Conservation (phyloP, 2,329 filamentous ascomycete species). For the Drechslera avenae region DNA sequence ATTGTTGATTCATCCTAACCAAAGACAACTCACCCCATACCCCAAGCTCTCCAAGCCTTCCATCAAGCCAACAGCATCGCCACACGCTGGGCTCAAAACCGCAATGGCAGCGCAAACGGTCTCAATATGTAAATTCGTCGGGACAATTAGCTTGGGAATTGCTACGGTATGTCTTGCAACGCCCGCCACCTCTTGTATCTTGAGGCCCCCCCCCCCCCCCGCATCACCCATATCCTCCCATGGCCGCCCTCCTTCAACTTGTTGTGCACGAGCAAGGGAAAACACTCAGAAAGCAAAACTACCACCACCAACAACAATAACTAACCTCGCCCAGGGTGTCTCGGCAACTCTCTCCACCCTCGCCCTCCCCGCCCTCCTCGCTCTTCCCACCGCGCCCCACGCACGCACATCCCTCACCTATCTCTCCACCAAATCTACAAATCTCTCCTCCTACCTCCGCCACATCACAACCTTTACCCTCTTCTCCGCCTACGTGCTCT, state of each 20-base stretch:
- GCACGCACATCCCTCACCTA: constrained; percentile 65
- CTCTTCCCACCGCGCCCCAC: constrained; percentile 76
- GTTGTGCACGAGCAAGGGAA: no score
- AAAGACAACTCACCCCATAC: constrained; percentile 9
- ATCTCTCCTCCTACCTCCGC: constrained; percentile 64
- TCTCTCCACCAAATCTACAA: constrained; percentile 63
- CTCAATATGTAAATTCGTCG: constrained; percentile 87
- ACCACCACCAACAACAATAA: constrained; percentile 2
- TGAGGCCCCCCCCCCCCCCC: constrained; percentile 4
- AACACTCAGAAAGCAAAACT: neutral
- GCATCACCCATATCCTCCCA: no score
- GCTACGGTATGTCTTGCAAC: constrained; percentile 70
- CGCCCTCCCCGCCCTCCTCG: constrained; percentile 78
- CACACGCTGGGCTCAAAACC: neutral
- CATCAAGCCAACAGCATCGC: neutral
- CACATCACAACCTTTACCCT: constrained; percentile 73
- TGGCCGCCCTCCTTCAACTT: no score
- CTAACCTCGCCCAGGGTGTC: constrained; percentile 67
- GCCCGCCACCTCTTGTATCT: constrained; percentile 20
- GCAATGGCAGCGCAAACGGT: constrained; percentile 70
- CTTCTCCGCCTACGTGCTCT: constrained; percentile 76
- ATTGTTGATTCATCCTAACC: constrained; percentile 20
- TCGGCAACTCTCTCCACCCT: constrained; percentile 82
- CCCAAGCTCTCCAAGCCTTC: neutral
- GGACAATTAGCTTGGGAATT: constrained; percentile 85